Conservation (phyloP, 106 monocot species). For the Iris macrosiphon region DNA sequence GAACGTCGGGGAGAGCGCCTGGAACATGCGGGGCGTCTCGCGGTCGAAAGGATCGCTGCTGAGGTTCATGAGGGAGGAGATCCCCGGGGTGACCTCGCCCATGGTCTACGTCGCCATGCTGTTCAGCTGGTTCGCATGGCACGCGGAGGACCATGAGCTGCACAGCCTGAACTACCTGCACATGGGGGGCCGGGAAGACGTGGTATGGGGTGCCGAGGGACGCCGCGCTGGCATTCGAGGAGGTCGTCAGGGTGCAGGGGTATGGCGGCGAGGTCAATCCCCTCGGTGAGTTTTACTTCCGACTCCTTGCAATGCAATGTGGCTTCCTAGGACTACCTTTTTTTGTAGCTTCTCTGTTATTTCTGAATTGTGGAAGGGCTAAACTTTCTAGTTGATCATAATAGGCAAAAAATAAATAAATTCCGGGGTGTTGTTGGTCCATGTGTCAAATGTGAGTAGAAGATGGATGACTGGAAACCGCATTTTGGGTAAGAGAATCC, state of each 20-base stretch:
- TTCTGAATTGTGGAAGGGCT: no score
- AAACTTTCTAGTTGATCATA: no score
- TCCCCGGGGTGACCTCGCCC: constrained; percentile 82
- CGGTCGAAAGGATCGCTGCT: constrained; percentile 60
- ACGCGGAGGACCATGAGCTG: constrained; percentile 88
- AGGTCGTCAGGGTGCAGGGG: constrained; percentile 67
- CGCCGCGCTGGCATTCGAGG: constrained; percentile 72
- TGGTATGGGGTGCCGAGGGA: constrained; percentile 94
- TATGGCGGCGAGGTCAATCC: constrained; percentile 79
- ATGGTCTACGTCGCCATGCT: constrained; percentile 85
- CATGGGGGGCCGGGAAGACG: constrained; percentile 65
- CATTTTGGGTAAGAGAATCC: no score
- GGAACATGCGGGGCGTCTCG: constrained; percentile 83
- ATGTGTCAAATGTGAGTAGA: no score
- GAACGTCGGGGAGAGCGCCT: constrained; percentile 72
- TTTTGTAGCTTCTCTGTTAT: not conserved
- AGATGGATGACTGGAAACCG: no score
- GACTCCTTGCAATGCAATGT: not conserved
- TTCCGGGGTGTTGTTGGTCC: no score
- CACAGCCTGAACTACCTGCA: constrained; percentile 91
- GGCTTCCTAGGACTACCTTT: not conserved
- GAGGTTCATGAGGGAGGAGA: constrained; percentile 83
- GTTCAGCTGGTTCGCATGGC: constrained; percentile 98
- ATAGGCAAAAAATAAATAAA: no score
- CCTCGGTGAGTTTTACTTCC: constrained; percentile 35